phyloP scores from a whole-genome alignment of 371 early-diverging fungal species.

The Zopfochytrium polystomum region DNA sequence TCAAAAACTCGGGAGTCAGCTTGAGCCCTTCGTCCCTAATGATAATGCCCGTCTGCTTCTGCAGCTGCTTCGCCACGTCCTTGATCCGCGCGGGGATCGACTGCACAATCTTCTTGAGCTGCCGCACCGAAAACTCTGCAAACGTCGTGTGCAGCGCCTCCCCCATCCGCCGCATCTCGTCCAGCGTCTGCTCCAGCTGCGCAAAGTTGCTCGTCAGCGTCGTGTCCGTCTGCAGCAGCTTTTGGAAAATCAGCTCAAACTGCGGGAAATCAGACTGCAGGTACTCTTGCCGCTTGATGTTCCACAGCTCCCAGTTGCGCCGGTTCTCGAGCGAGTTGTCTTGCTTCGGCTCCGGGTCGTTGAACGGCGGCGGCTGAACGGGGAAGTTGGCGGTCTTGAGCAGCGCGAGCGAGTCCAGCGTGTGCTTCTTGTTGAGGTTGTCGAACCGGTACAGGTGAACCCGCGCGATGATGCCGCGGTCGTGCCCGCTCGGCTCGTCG shows the following conservation, averaged over 20 bases:
- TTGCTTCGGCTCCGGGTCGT: slow-evolving; percentile 33
- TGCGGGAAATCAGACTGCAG: slow-evolving; percentile 27
- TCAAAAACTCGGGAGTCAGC: slow-evolving; percentile 36
- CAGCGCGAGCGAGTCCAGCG: slow-evolving; percentile 36
- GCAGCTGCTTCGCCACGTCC: slow-evolving; percentile 21
- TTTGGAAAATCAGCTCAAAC: slow-evolving; percentile 29
- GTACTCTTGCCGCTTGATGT: slow-evolving; percentile 19
- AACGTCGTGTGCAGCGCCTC: slow-evolving; percentile 32
- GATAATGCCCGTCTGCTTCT: slow-evolving; percentile 36
- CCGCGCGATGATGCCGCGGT: slow-evolving; percentile 27
- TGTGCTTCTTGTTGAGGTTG: too few relatives aligned
- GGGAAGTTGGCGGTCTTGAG: slow-evolving; percentile 34
- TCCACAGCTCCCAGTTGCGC: slow-evolving; percentile 30
- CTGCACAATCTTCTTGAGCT: slow-evolving; percentile 29
- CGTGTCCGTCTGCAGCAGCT: slow-evolving; percentile 24
- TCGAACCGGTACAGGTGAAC: slow-evolving; percentile 44
- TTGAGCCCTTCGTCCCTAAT: slow-evolving; percentile 39
- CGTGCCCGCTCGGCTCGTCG: too few relatives aligned
- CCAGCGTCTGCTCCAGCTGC: slow-evolving; percentile 32
- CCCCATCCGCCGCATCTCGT: slow-evolving; percentile 35
- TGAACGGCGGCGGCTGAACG: slow-evolving; percentile 14
- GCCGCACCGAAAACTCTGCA: slow-evolving; percentile 19
- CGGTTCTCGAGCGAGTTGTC: slow-evolving; percentile 18
- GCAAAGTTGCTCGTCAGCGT: slow-evolving; percentile 4
- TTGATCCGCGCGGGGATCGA: slow-evolving; percentile 36